phyloP scores from a whole-genome alignment of 2,329 filamentous ascomycete genomes.

The Fusarium citri region DNA sequence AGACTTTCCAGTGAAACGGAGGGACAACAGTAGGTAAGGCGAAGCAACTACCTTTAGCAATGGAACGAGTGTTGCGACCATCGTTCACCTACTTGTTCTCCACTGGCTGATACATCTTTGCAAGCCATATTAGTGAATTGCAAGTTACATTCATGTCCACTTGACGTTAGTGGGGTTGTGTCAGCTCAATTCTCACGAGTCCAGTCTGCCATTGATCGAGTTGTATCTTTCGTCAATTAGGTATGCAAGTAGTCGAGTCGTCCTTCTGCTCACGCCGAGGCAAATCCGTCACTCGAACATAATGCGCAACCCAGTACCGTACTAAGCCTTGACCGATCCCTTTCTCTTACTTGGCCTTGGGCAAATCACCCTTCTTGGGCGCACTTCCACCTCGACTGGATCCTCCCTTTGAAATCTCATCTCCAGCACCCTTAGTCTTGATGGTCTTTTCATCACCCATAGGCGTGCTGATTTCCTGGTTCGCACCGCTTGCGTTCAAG shows the following conservation, averaged over 20 bases:
- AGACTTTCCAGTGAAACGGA: not conserved
- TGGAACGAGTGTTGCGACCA: not conserved
- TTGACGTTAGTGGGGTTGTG: not conserved
- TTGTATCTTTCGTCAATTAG: not conserved
- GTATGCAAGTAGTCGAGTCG: not conserved
- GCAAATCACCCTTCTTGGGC: constrained; percentile 47
- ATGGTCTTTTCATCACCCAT: constrained; percentile 52
- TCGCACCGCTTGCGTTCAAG: constrained; percentile 59
- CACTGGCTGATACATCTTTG: not conserved
- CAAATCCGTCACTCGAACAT: not conserved
- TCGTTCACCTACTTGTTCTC: not conserved
- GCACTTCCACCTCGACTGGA: constrained; percentile 48
- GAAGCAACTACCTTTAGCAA: not conserved
- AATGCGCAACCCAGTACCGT: not conserved
- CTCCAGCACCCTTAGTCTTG: constrained; percentile 49
- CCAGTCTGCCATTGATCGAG: not conserved
- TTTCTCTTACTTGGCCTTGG: constrained; percentile 20
- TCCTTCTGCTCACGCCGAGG: not conserved
- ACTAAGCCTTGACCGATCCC: not conserved
- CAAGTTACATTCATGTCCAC: not conserved
- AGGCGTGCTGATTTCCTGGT: constrained; percentile 57
- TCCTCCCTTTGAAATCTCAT: constrained; percentile 52
- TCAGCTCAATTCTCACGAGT: not conserved
- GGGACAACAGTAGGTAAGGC: not conserved
- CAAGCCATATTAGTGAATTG: not conserved